Evolutionary conservation across 257 asterid genomes (phyloP).

Genomic region (Nemophila menziesii): DNA sequence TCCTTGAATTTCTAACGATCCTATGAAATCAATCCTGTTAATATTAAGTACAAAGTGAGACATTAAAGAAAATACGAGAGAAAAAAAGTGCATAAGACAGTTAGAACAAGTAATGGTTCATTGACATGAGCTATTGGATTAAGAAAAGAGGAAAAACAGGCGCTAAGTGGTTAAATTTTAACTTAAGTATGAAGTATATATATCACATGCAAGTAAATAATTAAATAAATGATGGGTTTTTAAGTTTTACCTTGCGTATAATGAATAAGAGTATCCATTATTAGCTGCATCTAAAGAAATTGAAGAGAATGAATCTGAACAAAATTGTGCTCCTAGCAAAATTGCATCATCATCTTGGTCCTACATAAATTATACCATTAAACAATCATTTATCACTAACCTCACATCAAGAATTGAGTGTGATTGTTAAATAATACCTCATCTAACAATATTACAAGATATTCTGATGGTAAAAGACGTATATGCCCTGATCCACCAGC

Average conservation of each 20-base stretch:
- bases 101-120: not conserved
- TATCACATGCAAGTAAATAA: too few species aligned
- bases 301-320: constrained; percentile 78
- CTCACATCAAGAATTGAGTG: not conserved
- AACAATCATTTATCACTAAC: not conserved
- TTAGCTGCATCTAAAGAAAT: constrained; percentile 42
- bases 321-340: constrained; percentile 85
- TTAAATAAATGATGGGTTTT: not conserved
- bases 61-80: too few species aligned
- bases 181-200: too few species aligned
- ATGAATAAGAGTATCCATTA: constrained; percentile 47
- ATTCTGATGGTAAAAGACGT: constrained; percentile 88
- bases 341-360: constrained; percentile 90
- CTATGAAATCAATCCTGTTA: constrained; percentile 70
- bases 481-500: constrained; percentile 34
- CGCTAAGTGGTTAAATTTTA: too few species aligned
- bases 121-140: too few species aligned
- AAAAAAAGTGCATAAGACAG: not conserved
- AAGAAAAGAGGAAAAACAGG: too few species aligned
- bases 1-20: constrained; percentile 59
- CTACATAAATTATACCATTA: constrained; percentile 22
- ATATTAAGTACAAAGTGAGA: not conserved
- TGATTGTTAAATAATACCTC: constrained; percentile 39
- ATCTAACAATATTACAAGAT: constrained; percentile 67
- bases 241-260: constrained; percentile 52